A percentile compares a stretch with the other conserved stretches of the same genome.
phyloP scores from a whole-genome alignment of 192 early-diverging fungal genomes.

The Coemansia reversa region DNA sequence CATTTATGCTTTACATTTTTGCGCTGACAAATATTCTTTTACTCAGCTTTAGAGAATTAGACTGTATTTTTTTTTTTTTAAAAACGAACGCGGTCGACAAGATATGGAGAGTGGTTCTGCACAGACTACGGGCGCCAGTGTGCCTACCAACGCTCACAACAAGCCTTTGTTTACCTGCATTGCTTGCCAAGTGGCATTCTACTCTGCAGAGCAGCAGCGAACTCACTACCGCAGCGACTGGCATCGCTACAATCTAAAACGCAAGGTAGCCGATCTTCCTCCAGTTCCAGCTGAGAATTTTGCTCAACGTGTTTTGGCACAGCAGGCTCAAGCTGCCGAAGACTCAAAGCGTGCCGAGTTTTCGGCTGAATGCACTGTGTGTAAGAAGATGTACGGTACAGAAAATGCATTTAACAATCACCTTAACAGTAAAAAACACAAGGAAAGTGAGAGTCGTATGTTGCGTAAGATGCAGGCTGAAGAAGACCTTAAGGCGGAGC shows the following conservation, averaged over 20 bases:
- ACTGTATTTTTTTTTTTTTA: slow-evolving; percentile 1
- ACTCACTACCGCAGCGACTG: slow-evolving; percentile 95
- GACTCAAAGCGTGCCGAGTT: slow-evolving; percentile 45
- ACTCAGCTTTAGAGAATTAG: neutral
- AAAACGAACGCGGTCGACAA: neutral
- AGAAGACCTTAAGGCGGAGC: slow-evolving; percentile 39
- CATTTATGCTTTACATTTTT: neutral
- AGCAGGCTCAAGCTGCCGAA: slow-evolving; percentile 57
- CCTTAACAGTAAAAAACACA: slow-evolving; percentile 92
- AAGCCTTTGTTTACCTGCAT: slow-evolving; percentile 75
- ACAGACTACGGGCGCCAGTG: slow-evolving; percentile 1
- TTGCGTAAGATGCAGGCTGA: slow-evolving; percentile 39
- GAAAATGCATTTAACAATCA: slow-evolving; percentile 90
- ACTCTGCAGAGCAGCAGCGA: slow-evolving; percentile 83
- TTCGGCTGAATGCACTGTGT: slow-evolving; percentile 53
- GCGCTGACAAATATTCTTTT: neutral
- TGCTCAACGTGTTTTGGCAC: slow-evolving; percentile 67
- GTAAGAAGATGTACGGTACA: slow-evolving; percentile 69
- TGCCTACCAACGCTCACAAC: slow-evolving; percentile 52
- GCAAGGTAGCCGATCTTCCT: slow-evolving; percentile 89
- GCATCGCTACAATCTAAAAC: slow-evolving; percentile 99
- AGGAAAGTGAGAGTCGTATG: slow-evolving; percentile 67
- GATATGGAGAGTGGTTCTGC: slow-evolving; percentile 7
- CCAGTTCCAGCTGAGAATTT: slow-evolving; percentile 83
- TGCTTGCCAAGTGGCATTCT: slow-evolving; percentile 92